Evolutionary conservation across 2,329 filamentous ascomycete species (phyloP).

Genomic region (Trichoderma sp.): DNA sequence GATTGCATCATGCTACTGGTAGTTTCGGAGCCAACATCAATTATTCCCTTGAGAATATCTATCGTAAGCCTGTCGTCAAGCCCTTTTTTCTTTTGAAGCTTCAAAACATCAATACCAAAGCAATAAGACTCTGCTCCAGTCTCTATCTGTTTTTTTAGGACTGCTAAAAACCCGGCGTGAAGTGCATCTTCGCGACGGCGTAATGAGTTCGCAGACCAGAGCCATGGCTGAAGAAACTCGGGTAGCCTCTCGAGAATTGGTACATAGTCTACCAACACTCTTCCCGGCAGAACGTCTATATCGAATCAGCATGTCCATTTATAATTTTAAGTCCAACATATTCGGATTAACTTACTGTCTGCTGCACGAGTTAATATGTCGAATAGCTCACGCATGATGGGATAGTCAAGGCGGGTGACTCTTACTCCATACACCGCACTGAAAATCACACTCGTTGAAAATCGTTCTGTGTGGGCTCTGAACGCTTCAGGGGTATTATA

Average conservation of each 20-base stretch:
- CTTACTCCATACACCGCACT: slow-evolving; percentile 15
- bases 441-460: slow-evolving; percentile 19
- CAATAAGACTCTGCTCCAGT: not conserved
- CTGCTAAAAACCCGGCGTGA: not conserved
- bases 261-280: slow-evolving; percentile 14
- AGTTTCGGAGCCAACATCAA: slow-evolving; percentile 11
- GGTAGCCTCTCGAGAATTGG: slow-evolving; percentile 19
- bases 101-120: slow-evolving; percentile 1
- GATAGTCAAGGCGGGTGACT: not conserved
- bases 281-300: slow-evolving; percentile 10
- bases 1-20: slow-evolving; percentile 16
- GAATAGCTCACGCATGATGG: not conserved
- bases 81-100: not conserved
- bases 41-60: not conserved
- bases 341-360: not conserved
- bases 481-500: not conserved
- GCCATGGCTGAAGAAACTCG: slow-evolving; percentile 15
- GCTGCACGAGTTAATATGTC: not conserved
- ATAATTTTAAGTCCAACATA: not conserved
- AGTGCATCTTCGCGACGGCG: not conserved
- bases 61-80: not conserved
- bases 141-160: not conserved
- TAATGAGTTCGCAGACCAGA: not conserved
- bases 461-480: slow-evolving; percentile 3
- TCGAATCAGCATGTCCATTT: not conserved